Evolutionary conservation across 2,329 filamentous ascomycete genomes (phyloP), one percentile per base, ranked within the genome.

Genomic region (Penicillium sp.): DNA sequence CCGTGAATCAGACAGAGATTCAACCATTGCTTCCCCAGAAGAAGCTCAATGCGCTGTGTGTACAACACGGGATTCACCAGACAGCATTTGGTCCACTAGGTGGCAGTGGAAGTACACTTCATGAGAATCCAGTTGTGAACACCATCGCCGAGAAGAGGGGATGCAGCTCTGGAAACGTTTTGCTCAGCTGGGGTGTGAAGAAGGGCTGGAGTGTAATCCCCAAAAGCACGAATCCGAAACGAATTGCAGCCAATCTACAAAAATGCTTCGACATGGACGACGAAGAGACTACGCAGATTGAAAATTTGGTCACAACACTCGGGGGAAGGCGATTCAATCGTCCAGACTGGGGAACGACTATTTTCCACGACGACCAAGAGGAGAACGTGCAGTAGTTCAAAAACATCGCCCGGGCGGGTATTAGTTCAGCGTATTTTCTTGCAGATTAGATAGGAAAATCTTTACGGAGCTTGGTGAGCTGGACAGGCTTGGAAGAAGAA

Each of bases 11-110:
- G 59, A 72, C 78, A 22, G 77, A 79, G 64, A 68, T 76, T 1
- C 77, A 80, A 45, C 76, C 77, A 7, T 75, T 75, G 58, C 68
- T 77, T 9, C 76, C 75, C 12, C 77, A 79, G 59, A 70, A 73
- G 53, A 70, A 73, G 28, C 70, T 79, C 38, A 70, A 74, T 40
- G 63, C 74, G 22, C 76, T 70, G 63, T 79, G 78, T 58, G 37
- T 66, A 17, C 57, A 70, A 22, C 68, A 72, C 26, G 72, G 71
- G 7, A 76, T 80, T 59, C 70, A 74, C 22, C 70, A 76, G 13
- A 73, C 76, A n/a, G 76, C 77, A 5, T 79, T 73, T 65, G 76
- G 65, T 37, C 75, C 59, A 4, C 35, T 67, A 3, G 65, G 65
- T 3, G 65, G 65, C 24, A 65, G 63, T 62, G 65, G 63, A n/a